Evolutionary conservation across 768 basidiomycete species (phyloP).

Genomic region (Lactarius quietus): DNA sequence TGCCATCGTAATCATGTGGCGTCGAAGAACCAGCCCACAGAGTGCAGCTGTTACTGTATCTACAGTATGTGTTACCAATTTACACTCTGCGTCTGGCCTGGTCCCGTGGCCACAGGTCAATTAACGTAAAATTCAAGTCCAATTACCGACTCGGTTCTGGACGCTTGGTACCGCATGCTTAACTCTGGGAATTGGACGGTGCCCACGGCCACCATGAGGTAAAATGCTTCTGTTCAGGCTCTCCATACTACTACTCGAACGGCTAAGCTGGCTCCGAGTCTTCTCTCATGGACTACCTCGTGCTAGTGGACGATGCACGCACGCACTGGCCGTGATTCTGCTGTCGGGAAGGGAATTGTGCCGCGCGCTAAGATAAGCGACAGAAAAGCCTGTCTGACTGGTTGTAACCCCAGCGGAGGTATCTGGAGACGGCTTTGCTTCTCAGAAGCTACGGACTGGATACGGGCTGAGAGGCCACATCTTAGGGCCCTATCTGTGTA

Average conservation of each 20-base stretch:
- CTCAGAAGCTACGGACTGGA: not conserved
- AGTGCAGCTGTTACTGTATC: too few species aligned
- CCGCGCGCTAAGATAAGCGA: slow-evolving; percentile 1
- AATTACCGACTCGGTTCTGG: not conserved
- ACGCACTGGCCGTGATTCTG: not conserved
- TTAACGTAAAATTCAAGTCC: not conserved
- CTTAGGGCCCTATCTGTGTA: not conserved
- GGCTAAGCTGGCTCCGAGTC: not conserved
- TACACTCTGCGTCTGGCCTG: not conserved
- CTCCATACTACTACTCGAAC: not conserved
- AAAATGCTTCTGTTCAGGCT: not conserved
- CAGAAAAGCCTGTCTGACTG: not conserved
- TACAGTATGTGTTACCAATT: not conserved
- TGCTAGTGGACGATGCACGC: too few species aligned
- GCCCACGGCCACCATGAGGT: not conserved
- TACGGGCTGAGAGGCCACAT: not conserved
- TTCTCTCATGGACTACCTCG: not conserved
- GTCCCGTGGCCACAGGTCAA: not conserved
- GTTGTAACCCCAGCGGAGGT: not conserved
- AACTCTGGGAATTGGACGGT: not conserved
- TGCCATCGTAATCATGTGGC: not conserved
- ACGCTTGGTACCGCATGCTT: not conserved
- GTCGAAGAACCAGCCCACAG: not conserved
- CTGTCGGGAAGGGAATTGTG: not conserved
- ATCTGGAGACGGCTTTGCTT: not conserved